Evolutionary conservation across 495 filamentous ascomycete species (phyloP).

Genomic region (Oleoguttula mirabilis): DNA sequence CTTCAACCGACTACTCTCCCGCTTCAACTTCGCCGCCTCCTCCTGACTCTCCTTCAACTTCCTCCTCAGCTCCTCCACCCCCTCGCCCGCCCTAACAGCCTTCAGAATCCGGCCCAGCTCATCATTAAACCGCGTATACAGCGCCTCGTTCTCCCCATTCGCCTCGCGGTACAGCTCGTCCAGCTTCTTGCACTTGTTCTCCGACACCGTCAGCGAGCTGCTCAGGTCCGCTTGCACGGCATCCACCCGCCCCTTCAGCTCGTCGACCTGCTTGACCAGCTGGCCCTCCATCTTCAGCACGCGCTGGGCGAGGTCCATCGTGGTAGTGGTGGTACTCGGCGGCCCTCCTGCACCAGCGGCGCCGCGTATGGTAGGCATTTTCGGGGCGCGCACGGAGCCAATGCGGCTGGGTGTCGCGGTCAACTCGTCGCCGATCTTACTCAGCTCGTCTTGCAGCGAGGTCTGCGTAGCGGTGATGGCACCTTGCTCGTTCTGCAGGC

Average conservation of each 20-base stretch:
- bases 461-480: conserved; percentile 56
- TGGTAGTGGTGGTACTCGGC: conserved; percentile 34
- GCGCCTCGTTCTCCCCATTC: conserved; percentile 83
- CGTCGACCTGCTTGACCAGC: conserved; percentile 46
- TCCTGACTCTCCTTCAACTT: conserved; percentile 44
- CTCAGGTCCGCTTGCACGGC: conserved; percentile 56
- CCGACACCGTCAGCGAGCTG: conserved; percentile 53
- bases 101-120: conserved; percentile 76
- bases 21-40: conserved; percentile 19
- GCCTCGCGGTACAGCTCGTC: conserved; percentile 83
- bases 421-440: conserved; percentile 75
- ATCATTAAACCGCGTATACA: conserved; percentile 86
- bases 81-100: conserved; percentile 59
- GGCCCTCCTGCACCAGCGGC: conserved; percentile 14
- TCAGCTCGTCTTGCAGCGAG: conserved; percentile 61
- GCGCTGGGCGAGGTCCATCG: conserved; percentile 16
- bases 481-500: conserved; percentile 68
- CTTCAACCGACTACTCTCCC: conserved; percentile 19
- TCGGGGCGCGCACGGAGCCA: conserved; percentile 11
- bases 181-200: conserved; percentile 67
- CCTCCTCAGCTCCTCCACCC: conserved; percentile 58
- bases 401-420: conserved; percentile 37
- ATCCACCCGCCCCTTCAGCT: conserved; percentile 49
- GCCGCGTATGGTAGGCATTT: background rate
- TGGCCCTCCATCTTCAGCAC: conserved; percentile 11